phyloP scores from a whole-genome alignment of 805 yeast species.

The Ogataea minuta region DNA sequence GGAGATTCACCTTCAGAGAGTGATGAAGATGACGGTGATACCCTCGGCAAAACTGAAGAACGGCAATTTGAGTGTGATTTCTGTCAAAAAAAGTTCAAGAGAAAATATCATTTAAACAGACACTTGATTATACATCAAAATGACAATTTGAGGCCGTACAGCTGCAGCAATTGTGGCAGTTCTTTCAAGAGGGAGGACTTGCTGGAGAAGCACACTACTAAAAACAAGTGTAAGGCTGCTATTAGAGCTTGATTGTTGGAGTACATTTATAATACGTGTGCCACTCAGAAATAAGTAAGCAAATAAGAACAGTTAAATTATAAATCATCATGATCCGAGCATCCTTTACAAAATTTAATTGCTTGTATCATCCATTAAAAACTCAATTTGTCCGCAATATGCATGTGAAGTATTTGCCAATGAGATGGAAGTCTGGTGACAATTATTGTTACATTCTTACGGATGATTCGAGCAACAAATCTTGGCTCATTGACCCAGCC shows the following conservation, averaged over 20 bases:
- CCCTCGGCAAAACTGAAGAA: constrained; percentile 1
- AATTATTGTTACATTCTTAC: constrained; percentile 81
- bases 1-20: constrained; percentile 4
- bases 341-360: neutral
- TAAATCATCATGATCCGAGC: neutral
- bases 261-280: too few species aligned
- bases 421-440: constrained; percentile 95
- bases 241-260: neutral
- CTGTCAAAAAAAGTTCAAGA: constrained; percentile 20
- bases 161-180: constrained; percentile 17
- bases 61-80: constrained; percentile 16
- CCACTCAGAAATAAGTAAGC: neutral
- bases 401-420: constrained; percentile 81
- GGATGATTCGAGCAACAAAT: constrained; percentile 61
- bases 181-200: constrained; percentile 22
- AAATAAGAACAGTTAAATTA: neutral
- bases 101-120: constrained; percentile 24
- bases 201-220: constrained; percentile 18
- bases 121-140: constrained; percentile 21
- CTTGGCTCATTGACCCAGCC: constrained; percentile 94
- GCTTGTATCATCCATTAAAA: neutral
- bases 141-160: constrained; percentile 18
- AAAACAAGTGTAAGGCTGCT: constrained; percentile 13
- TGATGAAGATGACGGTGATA: constrained; percentile 2
- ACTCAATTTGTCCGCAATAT: constrained; percentile 38